A percentile compares a stretch with the other conserved stretches of the same genome.
Evolutionary conservation across 179 eudicot species (phyloP).

Genomic region (Beta lomatogona): DNA sequence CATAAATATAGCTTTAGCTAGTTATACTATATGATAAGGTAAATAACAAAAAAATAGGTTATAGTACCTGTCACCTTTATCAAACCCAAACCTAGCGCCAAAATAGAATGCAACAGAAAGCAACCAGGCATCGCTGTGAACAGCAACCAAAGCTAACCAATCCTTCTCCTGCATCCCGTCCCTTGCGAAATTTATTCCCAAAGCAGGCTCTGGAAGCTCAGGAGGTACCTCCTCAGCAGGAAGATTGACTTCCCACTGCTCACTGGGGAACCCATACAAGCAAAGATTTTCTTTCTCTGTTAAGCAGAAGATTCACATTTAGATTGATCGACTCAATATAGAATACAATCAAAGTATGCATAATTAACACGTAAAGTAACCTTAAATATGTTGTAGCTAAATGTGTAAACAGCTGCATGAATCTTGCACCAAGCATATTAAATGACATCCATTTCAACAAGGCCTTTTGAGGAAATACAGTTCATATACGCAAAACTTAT

Average conservation of each 20-base stretch:
- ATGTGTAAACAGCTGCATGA: not conserved
- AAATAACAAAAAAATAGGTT: not conserved
- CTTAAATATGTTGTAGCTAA: not conserved
- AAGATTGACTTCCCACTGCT: conserved; percentile 58
- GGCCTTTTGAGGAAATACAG: not conserved
- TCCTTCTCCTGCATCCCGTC: conserved; percentile 57
- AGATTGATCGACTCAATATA: not conserved
- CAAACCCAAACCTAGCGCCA: conserved; percentile 58
- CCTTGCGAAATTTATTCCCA: conserved; percentile 58
- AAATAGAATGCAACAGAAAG: conserved; percentile 58
- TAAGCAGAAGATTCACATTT: conserved; percentile 11
- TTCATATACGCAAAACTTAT: not conserved
- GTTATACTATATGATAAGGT: not conserved
- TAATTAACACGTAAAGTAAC: not conserved
- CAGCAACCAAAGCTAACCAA: conserved; percentile 58
- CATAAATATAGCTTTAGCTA: not conserved
- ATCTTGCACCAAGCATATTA: not conserved
- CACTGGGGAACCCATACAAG: conserved; percentile 56
- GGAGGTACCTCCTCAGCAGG: conserved; percentile 64
- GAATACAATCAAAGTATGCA: not conserved
- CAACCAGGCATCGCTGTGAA: conserved; percentile 58
- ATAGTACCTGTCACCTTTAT: conserved; percentile 49
- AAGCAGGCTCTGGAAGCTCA: conserved; percentile 58
- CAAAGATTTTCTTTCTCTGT: conserved; percentile 58
- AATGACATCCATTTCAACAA: not conserved